A percentile compares a stretch with the other conserved stretches of the same genome.
Conservation (phyloP, 177 flowering plant species). For the Tripterygium wilfordii region DNA sequence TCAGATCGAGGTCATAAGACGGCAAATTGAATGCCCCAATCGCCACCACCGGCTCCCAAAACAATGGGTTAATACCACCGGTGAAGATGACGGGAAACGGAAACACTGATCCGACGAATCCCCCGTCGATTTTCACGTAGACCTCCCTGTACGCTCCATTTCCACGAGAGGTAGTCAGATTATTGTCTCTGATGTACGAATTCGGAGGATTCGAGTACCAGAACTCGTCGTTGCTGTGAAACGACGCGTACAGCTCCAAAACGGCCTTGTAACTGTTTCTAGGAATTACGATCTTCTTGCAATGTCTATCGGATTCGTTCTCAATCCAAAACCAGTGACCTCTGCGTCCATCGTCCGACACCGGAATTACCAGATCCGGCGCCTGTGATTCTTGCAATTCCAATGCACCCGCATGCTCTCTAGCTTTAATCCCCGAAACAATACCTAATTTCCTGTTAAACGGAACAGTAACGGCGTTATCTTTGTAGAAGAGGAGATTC, state of each 20-base stretch:
- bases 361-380: constrained; percentile 75
- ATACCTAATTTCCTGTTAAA: constrained; percentile 7
- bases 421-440: background rate
- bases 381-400: constrained; percentile 31
- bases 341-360: constrained; percentile 27
- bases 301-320: constrained; percentile 27
- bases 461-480: constrained; percentile 7
- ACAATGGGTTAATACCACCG: constrained; percentile 85
- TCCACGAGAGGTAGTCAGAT: constrained; percentile 47
- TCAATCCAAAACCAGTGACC: constrained; percentile 75
- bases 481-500: constrained; percentile 35
- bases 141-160: constrained; percentile 78
- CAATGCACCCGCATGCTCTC: background rate
- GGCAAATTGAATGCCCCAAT: constrained; percentile 85
- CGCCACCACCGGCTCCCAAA: constrained; percentile 82
- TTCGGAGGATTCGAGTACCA: constrained; percentile 91
- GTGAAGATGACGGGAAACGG: constrained; percentile 79
- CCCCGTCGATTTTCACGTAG: constrained; percentile 49
- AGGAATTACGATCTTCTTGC: constrained; percentile 43
- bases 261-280: constrained; percentile 41
- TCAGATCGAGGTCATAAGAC: constrained; percentile 64
- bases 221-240: constrained; percentile 80
- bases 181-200: constrained; percentile 46
- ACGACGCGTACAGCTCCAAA: constrained; percentile 70
- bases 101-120: constrained; percentile 46